Conservation (phyloP, 371 early-diverging fungal genomes). For the Haplosporangium sp. region DNA sequence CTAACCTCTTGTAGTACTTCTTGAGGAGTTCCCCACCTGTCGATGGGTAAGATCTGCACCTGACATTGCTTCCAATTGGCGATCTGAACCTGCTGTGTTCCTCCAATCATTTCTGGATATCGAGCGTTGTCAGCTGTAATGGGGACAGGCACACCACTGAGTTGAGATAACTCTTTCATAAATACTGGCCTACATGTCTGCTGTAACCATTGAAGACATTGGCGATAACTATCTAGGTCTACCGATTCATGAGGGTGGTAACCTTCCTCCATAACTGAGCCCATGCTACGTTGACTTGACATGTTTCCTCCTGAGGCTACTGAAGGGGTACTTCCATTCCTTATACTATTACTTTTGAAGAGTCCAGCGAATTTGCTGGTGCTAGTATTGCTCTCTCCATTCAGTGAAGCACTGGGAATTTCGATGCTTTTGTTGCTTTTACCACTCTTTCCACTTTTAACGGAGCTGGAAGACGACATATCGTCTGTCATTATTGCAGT, state of each 20-base stretch:
- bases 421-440: conserved; percentile 35
- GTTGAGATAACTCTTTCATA: conserved; percentile 36
- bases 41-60: conserved; percentile 44
- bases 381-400: conserved; percentile 4
- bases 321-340: conserved; percentile 45
- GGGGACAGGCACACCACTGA: conserved; percentile 31
- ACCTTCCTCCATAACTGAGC: conserved; percentile 28
- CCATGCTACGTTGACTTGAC: conserved; percentile 30
- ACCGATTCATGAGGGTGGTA: conserved; percentile 1
- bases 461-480: conserved; percentile 38
- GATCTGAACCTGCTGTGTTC: conserved; percentile 36
- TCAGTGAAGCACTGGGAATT: not conserved
- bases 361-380: conserved; percentile 26
- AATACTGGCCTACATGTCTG: conserved; percentile 55
- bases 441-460: conserved; percentile 50
- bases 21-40: conserved; percentile 45
- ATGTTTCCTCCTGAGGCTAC: conserved; percentile 17
- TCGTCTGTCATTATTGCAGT: conserved; percentile 12
- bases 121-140: conserved; percentile 45
- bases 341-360: conserved; percentile 39
- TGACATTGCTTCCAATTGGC: conserved; percentile 47
- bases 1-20: conserved; percentile 54
- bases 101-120: conserved; percentile 41
- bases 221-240: conserved; percentile 43
- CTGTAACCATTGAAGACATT: conserved; percentile 50